A percentile compares a stretch with the other conserved stretches of the same genome.
Evolutionary conservation across 2,329 filamentous ascomycete genomes (phyloP).

Genomic region (Fusarium nanum): DNA sequence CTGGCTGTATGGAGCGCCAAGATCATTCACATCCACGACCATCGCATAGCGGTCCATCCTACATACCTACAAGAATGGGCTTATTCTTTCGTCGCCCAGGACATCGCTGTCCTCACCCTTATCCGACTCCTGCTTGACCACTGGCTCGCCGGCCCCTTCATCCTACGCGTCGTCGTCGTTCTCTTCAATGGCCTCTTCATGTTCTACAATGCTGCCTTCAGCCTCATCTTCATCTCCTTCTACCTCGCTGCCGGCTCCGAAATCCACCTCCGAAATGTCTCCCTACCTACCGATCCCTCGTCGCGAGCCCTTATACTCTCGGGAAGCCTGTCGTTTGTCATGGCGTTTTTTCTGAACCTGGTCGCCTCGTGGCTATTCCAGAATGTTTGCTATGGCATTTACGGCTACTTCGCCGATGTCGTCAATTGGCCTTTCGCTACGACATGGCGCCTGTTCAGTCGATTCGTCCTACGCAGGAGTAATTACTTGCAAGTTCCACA

Average conservation of each 20-base stretch:
- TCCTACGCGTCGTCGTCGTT: constrained; percentile 20
- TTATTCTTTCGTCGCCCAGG: constrained; percentile 52
- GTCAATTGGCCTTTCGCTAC: constrained; percentile 41
- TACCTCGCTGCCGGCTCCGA: constrained; percentile 50
- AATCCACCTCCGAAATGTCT: constrained; percentile 52
- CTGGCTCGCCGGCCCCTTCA: constrained; percentile 31
- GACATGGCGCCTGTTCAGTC: constrained; percentile 19
- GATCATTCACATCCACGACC: constrained; percentile 49
- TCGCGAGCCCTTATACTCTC: constrained; percentile 49
- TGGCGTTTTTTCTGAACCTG: constrained; percentile 34
- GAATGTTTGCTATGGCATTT: constrained; percentile 32
- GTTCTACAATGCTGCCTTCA: constrained; percentile 24
- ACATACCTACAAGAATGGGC: constrained; percentile 28
- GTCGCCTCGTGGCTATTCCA: constrained; percentile 45
- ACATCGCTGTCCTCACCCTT: constrained; percentile 48
- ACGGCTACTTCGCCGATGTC: constrained; percentile 43
- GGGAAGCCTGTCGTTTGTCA: constrained; percentile 45
- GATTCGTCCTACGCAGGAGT: background rate
- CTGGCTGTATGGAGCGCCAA: constrained; percentile 50
- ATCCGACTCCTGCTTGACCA: constrained; percentile 49
- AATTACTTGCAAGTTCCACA: constrained; percentile 42
- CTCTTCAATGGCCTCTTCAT: constrained; percentile 22
- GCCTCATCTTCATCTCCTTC: constrained; percentile 46
- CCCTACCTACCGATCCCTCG: constrained; percentile 47
- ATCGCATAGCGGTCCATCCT: constrained; percentile 44